A percentile compares a stretch with the other conserved stretches of the same genome.
phyloP scores from a whole-genome alignment of 345 rosid genomes.

The Salix viminalis region DNA sequence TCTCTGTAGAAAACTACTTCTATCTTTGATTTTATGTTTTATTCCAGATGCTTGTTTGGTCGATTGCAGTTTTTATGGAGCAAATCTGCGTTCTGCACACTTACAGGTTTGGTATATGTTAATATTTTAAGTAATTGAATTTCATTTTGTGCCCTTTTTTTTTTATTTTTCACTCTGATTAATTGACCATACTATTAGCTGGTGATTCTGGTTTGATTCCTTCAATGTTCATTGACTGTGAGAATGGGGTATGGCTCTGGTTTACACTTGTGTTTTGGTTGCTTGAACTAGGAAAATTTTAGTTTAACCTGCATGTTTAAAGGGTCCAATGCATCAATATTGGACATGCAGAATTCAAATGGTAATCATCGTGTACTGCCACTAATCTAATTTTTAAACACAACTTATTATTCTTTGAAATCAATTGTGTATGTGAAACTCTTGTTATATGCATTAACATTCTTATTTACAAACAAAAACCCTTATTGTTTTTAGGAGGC shows the following conservation, averaged over 20 bases:
- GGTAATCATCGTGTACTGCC: not conserved
- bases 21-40: not conserved
- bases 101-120: constrained; percentile 51
- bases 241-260: not conserved
- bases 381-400: not conserved
- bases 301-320: not conserved
- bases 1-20: not conserved
- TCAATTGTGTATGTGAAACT: not conserved
- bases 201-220: not conserved
- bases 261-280: not conserved
- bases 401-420: not conserved
- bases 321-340: not conserved
- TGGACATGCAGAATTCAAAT: not conserved
- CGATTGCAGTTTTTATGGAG: constrained; percentile 85
- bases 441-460: not conserved
- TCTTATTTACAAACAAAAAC: not conserved
- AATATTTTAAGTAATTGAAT: not conserved
- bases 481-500: not conserved
- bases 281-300: not conserved
- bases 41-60: constrained; percentile 79
- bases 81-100: constrained; percentile 85
- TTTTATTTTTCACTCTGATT: not conserved
- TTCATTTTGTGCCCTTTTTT: not conserved
- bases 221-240: not conserved
- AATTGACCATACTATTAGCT: not conserved